phyloP scores from a whole-genome alignment of 805 yeast species.

The Candida bentonensis region DNA sequence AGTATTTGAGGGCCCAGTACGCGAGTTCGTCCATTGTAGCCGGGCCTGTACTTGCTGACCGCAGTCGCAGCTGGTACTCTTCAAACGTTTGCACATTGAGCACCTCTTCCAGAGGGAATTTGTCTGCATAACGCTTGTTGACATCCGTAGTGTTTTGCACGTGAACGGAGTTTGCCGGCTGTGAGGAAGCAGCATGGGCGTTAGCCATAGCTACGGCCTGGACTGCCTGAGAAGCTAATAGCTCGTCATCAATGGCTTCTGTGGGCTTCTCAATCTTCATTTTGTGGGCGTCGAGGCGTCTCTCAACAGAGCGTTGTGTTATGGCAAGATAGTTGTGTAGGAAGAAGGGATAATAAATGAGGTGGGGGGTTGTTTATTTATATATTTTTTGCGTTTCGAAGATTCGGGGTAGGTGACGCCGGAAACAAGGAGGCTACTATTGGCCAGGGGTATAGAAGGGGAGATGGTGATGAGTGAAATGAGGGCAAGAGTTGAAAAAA shows the following conservation, averaged over 20 bases:
- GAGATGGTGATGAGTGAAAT: too few relatives aligned
- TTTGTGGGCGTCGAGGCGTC: background rate
- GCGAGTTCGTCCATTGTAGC: conserved; percentile 1
- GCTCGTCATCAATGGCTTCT: background rate
- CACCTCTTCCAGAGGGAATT: background rate
- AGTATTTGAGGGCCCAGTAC: background rate
- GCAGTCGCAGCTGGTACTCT: background rate
- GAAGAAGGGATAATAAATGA: background rate
- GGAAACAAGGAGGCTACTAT: too few relatives aligned
- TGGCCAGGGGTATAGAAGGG: too few relatives aligned
- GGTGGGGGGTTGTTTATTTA: background rate
- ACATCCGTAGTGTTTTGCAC: background rate
- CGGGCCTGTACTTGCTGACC: background rate
- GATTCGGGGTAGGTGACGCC: background rate
- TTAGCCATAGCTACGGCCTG: background rate
- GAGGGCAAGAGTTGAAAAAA: too few relatives aligned
- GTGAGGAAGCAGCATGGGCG: background rate
- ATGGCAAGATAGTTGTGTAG: background rate
- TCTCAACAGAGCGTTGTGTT: background rate
- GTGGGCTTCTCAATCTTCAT: too few relatives aligned
- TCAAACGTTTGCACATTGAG: background rate
- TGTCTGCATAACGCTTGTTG: background rate
- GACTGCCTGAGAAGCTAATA: background rate
- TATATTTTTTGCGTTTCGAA: background rate
- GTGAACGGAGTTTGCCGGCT: background rate